Base-by-base conservation (phyloP, 768 basidiomycete genomes). In the Tylopilus cervinicoccineus region DNA sequence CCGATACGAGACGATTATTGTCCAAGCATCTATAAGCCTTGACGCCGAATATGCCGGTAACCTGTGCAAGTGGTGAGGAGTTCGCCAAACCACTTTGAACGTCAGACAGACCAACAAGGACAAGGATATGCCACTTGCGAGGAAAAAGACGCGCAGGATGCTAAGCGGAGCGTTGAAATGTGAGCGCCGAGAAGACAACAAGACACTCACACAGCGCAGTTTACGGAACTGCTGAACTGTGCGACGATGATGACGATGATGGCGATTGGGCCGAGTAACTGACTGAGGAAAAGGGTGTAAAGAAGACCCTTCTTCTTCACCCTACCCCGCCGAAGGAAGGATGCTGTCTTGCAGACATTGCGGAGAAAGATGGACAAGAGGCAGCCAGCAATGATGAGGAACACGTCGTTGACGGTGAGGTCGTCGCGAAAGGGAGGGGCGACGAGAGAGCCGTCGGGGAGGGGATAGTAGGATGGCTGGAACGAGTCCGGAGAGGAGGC, bases 21-120 rank as follows among this genome's bases (percentile, higher is more conserved):
- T 80, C 75, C 52, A 84, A 65, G 56, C 82, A 85, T 56, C 76
- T 76, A 55, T 84, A 86, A 8, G 78, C 81, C 60, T 86, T 86
- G 56, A 79, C 68, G 13, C 84, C 84, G 28, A 83, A 69, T 26
- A 84, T 78, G 26, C 81, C 82, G 0, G 80, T 75, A 34, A 84
- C 73, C 84, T 84, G 29, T 48, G 26, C 11, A 23, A 8, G 20
- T 31, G 29, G 24, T 27, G 22, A 13, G 45, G 29, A 56, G 45
- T 5, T 3, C 19, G 22, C 4, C 2, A 14, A 6, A 12, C 4
- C 10, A 31, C 3, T 5, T 28, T 19, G 3, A 20, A 23, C 6
- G 26, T 10, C 13, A 34, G 58, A 53, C 51, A 27, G 49, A 78
- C 76, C 58, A 77, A 57, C 47, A 75, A 55, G 23, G 72, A 70